phyloP scores from a whole-genome alignment of 306 rosid genomes.

The Bauhinia variegata region DNA sequence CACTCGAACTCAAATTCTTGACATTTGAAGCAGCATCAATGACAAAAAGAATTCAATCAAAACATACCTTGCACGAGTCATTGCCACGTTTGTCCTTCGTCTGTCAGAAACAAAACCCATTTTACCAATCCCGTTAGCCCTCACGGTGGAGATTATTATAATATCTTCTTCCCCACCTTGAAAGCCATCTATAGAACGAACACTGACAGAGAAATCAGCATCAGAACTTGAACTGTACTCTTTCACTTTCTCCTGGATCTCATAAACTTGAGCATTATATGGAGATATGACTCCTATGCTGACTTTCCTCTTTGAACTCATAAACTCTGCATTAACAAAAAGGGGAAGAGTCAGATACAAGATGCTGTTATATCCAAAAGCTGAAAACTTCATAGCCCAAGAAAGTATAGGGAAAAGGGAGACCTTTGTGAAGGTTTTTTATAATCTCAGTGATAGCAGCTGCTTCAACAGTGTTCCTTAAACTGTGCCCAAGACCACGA shows the following conservation, averaged over 20 bases:
- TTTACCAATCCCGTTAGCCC: slow-evolving; percentile 43
- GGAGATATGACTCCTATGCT: slow-evolving; percentile 76
- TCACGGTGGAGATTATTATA: slow-evolving; percentile 51
- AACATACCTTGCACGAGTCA: slow-evolving; percentile 65
- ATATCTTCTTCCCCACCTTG: slow-evolving; percentile 79
- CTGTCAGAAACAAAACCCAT: slow-evolving; percentile 57
- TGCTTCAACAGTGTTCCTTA: slow-evolving; percentile 54
- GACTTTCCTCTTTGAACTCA: slow-evolving; percentile 41
- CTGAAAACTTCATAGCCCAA: too few species aligned
- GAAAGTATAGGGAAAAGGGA: background rate
- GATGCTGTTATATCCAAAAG: too few species aligned
- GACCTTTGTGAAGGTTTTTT: slow-evolving; percentile 53
- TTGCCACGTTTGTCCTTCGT: slow-evolving; percentile 63
- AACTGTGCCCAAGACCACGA: slow-evolving; percentile 23
- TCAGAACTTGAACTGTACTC: slow-evolving; percentile 18
- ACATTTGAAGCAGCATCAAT: too few species aligned
- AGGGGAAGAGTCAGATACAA: background rate
- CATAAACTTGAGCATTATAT: slow-evolving; percentile 62
- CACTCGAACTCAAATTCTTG: too few species aligned
- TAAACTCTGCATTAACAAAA: slow-evolving; percentile 38
- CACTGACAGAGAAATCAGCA: slow-evolving; percentile 44
- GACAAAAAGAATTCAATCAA: too few species aligned
- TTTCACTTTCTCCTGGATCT: slow-evolving; percentile 48
- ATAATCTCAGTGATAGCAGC: slow-evolving; percentile 51
- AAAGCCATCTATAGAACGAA: slow-evolving; percentile 68